Evolutionary conservation across 2,329 filamentous ascomycete genomes (phyloP).

Genomic region (Sporothrix variecibatus): DNA sequence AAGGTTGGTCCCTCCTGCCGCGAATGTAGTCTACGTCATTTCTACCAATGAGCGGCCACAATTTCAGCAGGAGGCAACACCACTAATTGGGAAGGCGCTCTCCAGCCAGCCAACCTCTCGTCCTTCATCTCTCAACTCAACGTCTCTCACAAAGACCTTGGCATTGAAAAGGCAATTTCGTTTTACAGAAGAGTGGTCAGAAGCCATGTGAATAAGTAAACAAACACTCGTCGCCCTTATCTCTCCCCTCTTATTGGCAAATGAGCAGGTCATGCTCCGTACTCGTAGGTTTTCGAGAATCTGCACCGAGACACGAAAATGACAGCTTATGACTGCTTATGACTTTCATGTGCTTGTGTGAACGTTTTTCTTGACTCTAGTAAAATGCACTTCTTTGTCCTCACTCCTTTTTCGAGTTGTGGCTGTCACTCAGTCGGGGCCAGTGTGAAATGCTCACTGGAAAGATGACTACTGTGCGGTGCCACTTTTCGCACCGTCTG

Average conservation of each 20-base stretch:
- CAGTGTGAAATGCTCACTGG: background rate
- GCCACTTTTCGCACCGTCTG: conserved; percentile 4
- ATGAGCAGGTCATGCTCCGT: background rate
- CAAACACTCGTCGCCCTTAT: no score
- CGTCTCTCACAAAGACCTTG: background rate
- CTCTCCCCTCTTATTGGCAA: background rate
- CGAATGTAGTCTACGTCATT: conserved; percentile 15
- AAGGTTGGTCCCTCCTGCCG: background rate
- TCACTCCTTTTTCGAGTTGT: background rate
- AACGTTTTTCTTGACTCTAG: no score
- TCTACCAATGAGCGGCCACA: conserved; percentile 10
- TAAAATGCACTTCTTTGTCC: background rate
- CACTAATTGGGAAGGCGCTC: background rate
- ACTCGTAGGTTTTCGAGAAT: no score
- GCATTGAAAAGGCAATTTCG: background rate
- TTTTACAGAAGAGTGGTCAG: background rate
- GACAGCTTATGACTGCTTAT: background rate
- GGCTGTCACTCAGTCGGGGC: background rate
- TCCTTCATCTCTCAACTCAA: background rate
- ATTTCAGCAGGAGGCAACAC: background rate
- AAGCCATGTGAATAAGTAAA: background rate
- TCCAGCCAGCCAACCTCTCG: background rate
- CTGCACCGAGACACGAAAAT: background rate
- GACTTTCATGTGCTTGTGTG: background rate
- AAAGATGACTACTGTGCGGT: background rate